A percentile compares a stretch with the other conserved stretches of the same genome.
Conservation (phyloP, 352 stramenopile genomes). For the Pythium sukuiense region DNA sequence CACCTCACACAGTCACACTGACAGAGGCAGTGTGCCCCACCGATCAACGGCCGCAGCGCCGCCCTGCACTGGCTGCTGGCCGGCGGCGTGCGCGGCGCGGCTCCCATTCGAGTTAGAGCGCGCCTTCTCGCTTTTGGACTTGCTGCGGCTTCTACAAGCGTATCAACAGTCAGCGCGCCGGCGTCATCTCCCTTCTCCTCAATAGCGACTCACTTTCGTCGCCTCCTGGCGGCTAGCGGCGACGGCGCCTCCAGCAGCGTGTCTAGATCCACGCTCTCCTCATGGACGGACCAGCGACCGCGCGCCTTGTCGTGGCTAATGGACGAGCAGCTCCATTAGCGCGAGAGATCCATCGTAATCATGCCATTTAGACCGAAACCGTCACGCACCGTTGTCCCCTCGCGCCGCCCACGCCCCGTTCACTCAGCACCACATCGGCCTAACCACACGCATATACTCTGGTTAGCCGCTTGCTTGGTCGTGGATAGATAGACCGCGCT, state of each 20-base stretch:
- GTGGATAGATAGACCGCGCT: not conserved
- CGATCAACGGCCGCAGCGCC: conserved; percentile 1
- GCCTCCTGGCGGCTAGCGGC: conserved; percentile 38
- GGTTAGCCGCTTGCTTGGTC: not conserved
- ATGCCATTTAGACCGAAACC: conserved; percentile 2
- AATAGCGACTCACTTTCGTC: conserved; percentile 51
- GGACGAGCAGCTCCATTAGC: not conserved
- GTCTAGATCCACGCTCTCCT: conserved; percentile 79
- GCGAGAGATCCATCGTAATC: not conserved
- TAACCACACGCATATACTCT: conserved; percentile 17
- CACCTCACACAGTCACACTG: not conserved
- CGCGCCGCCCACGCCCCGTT: conserved; percentile 35
- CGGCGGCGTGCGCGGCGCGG: not conserved
- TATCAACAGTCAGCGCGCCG: not conserved
- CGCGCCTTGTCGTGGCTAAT: conserved; percentile 41
- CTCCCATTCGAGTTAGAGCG: conserved; percentile 30
- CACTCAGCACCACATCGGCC: conserved; percentile 68
- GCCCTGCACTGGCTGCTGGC: conserved; percentile 1
- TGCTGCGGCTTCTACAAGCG: conserved; percentile 25
- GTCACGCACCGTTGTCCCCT: conserved; percentile 40
- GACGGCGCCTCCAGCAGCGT: conserved; percentile 75
- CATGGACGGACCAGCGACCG: conserved; percentile 71
- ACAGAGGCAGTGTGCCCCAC: not conserved
- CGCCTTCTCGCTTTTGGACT: conserved; percentile 39
- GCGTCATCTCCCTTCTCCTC: no score